Conservation (phyloP, 129 eudicot species). For the Ambrosia artemisiifolia region DNA sequence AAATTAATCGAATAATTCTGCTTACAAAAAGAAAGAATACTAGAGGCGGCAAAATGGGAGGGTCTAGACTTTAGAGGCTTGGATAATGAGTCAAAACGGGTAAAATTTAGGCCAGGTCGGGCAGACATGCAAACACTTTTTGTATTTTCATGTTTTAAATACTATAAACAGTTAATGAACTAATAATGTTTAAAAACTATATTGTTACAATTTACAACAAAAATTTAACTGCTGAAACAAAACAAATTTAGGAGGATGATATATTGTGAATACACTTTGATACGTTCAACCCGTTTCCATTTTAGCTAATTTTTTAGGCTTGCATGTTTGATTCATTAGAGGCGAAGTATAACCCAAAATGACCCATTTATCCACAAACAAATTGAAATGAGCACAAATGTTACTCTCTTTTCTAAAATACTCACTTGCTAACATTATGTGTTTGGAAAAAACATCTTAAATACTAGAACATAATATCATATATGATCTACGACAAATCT, state of each 20-base stretch:
- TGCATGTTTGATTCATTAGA: neutral
- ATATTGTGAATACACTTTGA: neutral
- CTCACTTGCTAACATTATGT: neutral
- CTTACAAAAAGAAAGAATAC: neutral
- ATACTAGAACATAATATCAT: neutral
- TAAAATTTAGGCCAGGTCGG: neutral
- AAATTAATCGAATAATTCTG: neutral
- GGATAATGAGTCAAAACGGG: neutral
- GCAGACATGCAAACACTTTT: neutral
- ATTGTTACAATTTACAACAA: neutral
- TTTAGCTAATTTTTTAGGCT: neutral
- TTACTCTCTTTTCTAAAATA: neutral
- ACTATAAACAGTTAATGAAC: neutral
- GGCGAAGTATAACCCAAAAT: neutral
- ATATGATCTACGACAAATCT: neutral
- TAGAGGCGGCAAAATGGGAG: neutral
- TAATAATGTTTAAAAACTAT: neutral
- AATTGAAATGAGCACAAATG: neutral
- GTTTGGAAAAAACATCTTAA: neutral
- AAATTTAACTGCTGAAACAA: neutral
- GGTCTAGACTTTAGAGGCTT: neutral
- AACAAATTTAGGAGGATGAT: neutral
- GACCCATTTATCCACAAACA: neutral
- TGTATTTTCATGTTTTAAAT: neutral
- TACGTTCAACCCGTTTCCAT: neutral